Evolutionary conservation across 495 filamentous ascomycete species (phyloP).

Genomic region (Penicillium cinerascens): DNA sequence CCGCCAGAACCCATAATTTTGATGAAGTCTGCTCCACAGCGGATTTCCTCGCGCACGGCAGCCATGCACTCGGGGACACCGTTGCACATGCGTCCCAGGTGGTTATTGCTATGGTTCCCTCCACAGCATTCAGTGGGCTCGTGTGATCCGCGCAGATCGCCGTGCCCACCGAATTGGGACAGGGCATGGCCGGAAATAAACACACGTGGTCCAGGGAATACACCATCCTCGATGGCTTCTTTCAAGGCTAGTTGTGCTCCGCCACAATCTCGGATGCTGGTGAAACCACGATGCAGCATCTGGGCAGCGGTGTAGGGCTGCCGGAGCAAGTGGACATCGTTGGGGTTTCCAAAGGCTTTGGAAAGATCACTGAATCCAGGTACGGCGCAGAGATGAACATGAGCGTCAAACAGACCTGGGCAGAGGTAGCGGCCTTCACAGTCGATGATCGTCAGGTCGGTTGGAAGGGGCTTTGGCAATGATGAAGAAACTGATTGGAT

Average conservation of each 20-base stretch:
- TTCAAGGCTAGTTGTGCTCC: slow-evolving; percentile 49
- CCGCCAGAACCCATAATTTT: slow-evolving; percentile 58
- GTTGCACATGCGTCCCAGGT: slow-evolving; percentile 43
- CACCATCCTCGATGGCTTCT: slow-evolving; percentile 48
- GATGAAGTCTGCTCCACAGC: slow-evolving; percentile 52
- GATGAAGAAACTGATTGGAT: slow-evolving; percentile 13
- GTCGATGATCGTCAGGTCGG: slow-evolving; percentile 27
- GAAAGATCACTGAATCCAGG: slow-evolving; percentile 33
- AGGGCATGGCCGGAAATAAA: slow-evolving; percentile 43
- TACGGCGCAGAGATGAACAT: slow-evolving; percentile 49
- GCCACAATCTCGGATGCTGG: slow-evolving; percentile 49
- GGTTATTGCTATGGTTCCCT: slow-evolving; percentile 26
- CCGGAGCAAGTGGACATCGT: slow-evolving; percentile 31
- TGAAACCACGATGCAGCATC: slow-evolving; percentile 54
- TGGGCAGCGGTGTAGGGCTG: slow-evolving; percentile 44
- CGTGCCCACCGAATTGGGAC: slow-evolving; percentile 55
- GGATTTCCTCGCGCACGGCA: slow-evolving; percentile 48
- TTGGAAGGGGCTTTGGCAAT: slow-evolving; percentile 10
- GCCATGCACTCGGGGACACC: slow-evolving; percentile 50
- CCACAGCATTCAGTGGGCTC: slow-evolving; percentile 43
- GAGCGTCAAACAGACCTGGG: slow-evolving; percentile 55
- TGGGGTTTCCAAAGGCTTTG: slow-evolving; percentile 26
- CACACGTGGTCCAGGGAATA: slow-evolving; percentile 47
- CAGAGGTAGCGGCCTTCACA: slow-evolving; percentile 45
- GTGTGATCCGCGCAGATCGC: slow-evolving; percentile 39